These are phyloP conservation scores for Phalaenopsis equestris DNA, from an alignment of 106 monocot species.

Conservation along the genomic window DNA sequence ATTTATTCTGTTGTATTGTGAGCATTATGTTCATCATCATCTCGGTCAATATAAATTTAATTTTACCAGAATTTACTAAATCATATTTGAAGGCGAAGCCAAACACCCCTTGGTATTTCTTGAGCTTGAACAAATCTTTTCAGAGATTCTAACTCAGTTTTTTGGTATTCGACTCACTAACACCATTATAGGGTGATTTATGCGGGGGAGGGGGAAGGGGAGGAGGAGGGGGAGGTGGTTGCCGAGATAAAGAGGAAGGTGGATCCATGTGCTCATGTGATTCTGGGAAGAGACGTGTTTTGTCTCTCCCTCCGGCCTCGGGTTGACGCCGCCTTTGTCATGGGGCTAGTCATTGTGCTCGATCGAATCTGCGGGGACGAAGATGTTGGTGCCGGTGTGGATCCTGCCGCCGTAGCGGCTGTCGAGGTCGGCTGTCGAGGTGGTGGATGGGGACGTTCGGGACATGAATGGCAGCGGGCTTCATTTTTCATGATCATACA, in stretches of 20 bases:
- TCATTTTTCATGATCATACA: neutral
- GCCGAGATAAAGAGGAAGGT: constrained; percentile 81
- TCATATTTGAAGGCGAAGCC: too few relatives aligned
- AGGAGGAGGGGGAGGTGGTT: constrained; percentile 1
- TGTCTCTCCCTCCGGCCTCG: constrained; percentile 42
- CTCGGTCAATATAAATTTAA: too few relatives aligned
- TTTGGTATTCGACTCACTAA: neutral
- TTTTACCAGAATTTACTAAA: too few relatives aligned
- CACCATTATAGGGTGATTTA: constrained; percentile 10
- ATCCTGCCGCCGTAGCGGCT: neutral
- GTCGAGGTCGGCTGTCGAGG: constrained; percentile 2
- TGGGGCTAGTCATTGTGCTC: constrained; percentile 88
- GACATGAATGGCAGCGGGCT: neutral
- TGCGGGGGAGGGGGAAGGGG: neutral
- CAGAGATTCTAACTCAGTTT: neutral
- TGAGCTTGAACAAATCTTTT: neutral
- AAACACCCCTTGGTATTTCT: too few relatives aligned
- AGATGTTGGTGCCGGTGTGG: neutral
- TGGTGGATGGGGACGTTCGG: neutral
- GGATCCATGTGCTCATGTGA: constrained; percentile 33
- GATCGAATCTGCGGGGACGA: constrained; percentile 46
- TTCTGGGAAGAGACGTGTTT: constrained; percentile 79
- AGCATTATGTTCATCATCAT: too few relatives aligned
- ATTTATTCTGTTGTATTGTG: too few relatives aligned
- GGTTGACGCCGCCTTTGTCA: constrained; percentile 80